Conservation (phyloP, 257 asterid species). For the Capsicum rhomboideum region DNA sequence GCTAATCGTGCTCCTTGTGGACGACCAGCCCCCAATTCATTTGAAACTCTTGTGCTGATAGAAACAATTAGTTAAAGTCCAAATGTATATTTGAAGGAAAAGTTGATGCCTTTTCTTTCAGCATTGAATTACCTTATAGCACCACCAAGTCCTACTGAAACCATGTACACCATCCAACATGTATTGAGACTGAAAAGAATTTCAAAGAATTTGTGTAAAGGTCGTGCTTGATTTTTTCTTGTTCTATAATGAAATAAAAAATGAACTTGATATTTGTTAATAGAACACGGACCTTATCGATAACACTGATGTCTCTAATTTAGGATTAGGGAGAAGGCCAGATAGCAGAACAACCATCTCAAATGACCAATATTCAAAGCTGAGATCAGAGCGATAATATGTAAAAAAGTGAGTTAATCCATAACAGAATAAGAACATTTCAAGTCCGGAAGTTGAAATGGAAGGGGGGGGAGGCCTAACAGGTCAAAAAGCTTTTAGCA, state of each 20-base stretch:
- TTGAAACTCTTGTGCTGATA: slow-evolving; percentile 62
- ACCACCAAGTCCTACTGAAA: slow-evolving; percentile 71
- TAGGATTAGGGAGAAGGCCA: slow-evolving; percentile 69
- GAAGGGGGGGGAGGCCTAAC: neutral
- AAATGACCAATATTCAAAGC: slow-evolving; percentile 68
- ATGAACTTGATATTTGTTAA: neutral
- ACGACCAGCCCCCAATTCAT: slow-evolving; percentile 61
- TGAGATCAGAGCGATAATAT: slow-evolving; percentile 4
- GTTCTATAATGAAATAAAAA: neutral
- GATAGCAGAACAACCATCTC: slow-evolving; percentile 70
- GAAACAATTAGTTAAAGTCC: neutral
- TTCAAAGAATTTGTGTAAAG: neutral
- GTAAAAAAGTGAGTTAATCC: neutral
- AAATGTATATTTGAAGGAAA: neutral
- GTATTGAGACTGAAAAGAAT: slow-evolving; percentile 51
- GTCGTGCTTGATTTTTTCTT: neutral
- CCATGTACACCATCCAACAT: slow-evolving; percentile 69
- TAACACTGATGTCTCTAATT: slow-evolving; percentile 59
- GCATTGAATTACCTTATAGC: slow-evolving; percentile 47
- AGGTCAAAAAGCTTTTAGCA: neutral
- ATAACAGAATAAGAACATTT: neutral
- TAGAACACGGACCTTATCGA: slow-evolving; percentile 46
- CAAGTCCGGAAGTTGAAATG: neutral
- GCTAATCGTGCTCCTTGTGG: slow-evolving; percentile 46
- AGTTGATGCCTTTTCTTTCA: neutral